A percentile compares a stretch with the other conserved stretches of the same genome.
These are phyloP conservation scores for Coemansia sp. DNA, from an alignment of 192 early-diverging fungal genomes.

Conservation along the genomic window DNA sequence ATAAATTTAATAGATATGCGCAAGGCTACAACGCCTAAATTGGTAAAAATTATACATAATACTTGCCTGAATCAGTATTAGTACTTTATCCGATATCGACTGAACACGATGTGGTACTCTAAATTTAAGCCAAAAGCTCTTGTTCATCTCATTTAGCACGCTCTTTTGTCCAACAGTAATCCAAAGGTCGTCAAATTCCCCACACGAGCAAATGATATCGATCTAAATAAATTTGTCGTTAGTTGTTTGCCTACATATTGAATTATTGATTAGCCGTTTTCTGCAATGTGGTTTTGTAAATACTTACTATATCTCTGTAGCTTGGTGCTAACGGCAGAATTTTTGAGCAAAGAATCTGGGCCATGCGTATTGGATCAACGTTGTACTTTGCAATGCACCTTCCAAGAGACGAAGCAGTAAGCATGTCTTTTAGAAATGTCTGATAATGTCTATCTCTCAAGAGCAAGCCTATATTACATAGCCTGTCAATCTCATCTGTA, in stretches of 20 bases:
- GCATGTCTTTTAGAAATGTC: background rate
- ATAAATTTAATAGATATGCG: background rate
- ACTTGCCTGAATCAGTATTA: slow-evolving; percentile 39
- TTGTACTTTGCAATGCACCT: slow-evolving; percentile 27
- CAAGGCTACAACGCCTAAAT: background rate
- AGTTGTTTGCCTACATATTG: background rate
- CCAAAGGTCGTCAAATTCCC: slow-evolving; percentile 22
- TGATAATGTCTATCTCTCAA: background rate
- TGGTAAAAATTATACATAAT: too few relatives aligned
- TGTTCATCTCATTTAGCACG: slow-evolving; percentile 36
- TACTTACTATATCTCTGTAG: slow-evolving; percentile 31
- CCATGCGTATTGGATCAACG: slow-evolving; percentile 33
- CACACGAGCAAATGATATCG: slow-evolving; percentile 13
- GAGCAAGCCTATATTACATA: slow-evolving; percentile 3
- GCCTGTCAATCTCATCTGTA: slow-evolving; percentile 1
- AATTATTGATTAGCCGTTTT: background rate
- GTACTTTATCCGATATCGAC: slow-evolving; percentile 21
- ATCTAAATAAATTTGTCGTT: slow-evolving; percentile 11
- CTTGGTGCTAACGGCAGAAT: slow-evolving; percentile 17
- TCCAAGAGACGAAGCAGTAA: slow-evolving; percentile 9
- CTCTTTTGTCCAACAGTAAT: slow-evolving; percentile 40
- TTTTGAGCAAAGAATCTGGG: background rate
- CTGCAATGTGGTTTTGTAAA: background rate
- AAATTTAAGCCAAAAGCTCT: slow-evolving; percentile 11
- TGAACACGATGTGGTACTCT: slow-evolving; percentile 11